These are phyloP conservation scores for Penicillium vulpinum DNA, from an alignment of 2,329 filamentous ascomycete species.

Conservation along the genomic window DNA sequence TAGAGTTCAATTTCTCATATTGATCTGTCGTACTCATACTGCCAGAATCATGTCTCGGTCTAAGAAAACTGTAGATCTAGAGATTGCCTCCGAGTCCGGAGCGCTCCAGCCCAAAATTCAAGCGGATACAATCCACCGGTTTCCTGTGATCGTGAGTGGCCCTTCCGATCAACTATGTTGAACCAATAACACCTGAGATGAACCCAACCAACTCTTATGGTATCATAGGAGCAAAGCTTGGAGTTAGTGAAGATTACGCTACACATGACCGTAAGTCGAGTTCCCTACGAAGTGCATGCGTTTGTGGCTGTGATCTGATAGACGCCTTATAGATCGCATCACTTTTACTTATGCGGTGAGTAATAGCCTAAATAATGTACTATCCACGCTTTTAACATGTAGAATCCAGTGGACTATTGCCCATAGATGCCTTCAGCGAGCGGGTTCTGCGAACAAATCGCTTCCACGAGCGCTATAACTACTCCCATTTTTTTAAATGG, in stretches of 20 bases:
- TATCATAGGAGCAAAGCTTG: slow-evolving; percentile 44
- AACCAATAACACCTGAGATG: not conserved
- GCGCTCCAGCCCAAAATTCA: not conserved
- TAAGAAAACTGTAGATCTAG: not conserved
- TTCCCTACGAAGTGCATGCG: not conserved
- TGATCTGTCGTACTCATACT: not conserved
- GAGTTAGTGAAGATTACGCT: slow-evolving; percentile 51
- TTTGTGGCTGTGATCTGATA: not conserved
- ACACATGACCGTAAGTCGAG: slow-evolving; percentile 45
- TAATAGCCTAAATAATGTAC: not conserved
- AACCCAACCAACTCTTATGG: not conserved
- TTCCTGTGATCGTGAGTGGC: not conserved
- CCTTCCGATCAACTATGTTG: not conserved
- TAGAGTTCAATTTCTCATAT: not conserved
- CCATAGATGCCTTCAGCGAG: not conserved
- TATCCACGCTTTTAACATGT: not conserved
- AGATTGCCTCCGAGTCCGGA: not conserved
- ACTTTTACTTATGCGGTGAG: not conserved
- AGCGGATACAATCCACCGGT: not conserved
- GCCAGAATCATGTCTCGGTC: no score
- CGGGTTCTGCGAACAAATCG: not conserved
- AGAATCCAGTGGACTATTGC: not conserved
- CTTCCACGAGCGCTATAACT: not conserved
- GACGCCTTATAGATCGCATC: not conserved
- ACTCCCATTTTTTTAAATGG: not conserved